phyloP scores from a whole-genome alignment of 2,329 filamentous ascomycete species.

The Epichloe gansuensis region DNA sequence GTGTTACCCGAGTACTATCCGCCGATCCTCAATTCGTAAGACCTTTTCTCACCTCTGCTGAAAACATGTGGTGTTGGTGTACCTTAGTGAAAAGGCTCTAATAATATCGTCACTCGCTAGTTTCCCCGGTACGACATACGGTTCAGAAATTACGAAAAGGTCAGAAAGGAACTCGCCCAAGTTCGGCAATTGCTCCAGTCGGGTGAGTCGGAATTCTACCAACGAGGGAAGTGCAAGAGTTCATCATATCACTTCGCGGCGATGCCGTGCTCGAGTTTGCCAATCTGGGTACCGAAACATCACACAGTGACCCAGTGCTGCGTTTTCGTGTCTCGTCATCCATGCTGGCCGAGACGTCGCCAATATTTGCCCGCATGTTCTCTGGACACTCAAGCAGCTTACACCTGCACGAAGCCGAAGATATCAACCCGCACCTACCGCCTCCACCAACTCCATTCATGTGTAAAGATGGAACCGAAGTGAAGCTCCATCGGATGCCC shows the following conservation, averaged over 20 bases:
- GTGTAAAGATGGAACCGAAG: slow-evolving; percentile 31
- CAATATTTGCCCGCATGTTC: slow-evolving; percentile 39
- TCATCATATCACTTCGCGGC: slow-evolving; percentile 30
- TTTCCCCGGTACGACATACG: slow-evolving; percentile 34
- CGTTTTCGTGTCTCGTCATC: slow-evolving; percentile 40
- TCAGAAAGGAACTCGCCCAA: slow-evolving; percentile 29
- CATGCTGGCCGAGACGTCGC: slow-evolving; percentile 37
- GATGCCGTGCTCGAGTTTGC: slow-evolving; percentile 41
- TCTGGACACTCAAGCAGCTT: slow-evolving; percentile 18
- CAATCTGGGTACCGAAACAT: slow-evolving; percentile 24
- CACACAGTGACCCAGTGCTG: slow-evolving; percentile 24
- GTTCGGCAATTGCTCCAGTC: slow-evolving; percentile 28
- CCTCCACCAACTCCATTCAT: slow-evolving; percentile 23
- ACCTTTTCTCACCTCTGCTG: background rate
- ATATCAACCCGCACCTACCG: slow-evolving; percentile 23
- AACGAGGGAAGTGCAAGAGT: slow-evolving; percentile 28
- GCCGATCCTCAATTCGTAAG: slow-evolving; percentile 31
- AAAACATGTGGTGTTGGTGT: too few relatives aligned
- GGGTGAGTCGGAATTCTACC: slow-evolving; percentile 28
- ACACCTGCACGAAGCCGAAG: slow-evolving; percentile 24
- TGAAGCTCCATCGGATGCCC: slow-evolving; percentile 39
- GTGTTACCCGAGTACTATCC: slow-evolving; percentile 29
- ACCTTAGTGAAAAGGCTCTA: background rate
- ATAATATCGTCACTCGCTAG: slow-evolving; percentile 9
- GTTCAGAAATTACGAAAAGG: slow-evolving; percentile 33